Percentiles rank a stretch among this genome's conserved stretches.
phyloP scores from a whole-genome alignment of 805 yeast species.

The Kuraishia hungarica region DNA sequence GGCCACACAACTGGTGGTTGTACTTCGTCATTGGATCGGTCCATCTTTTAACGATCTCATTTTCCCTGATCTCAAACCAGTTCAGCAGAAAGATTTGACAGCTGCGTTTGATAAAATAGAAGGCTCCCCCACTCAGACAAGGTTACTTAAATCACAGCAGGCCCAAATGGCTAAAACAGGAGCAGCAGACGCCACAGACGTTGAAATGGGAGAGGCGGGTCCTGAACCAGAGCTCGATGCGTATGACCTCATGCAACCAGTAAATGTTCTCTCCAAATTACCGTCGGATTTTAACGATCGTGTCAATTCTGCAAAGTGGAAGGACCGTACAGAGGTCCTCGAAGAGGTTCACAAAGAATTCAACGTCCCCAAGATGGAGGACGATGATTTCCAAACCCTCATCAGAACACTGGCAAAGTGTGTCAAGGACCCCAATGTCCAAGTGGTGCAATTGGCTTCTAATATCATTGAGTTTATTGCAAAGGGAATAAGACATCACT shows the following conservation, averaged over 20 bases:
- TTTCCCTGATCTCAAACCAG: conserved; percentile 74
- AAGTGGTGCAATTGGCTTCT: conserved; percentile 76
- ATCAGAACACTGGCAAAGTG: conserved; percentile 58
- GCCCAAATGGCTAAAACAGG: conserved; percentile 25
- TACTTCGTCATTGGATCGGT: conserved; percentile 70
- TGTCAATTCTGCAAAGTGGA: conserved; percentile 70
- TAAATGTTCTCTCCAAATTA: conserved; percentile 53
- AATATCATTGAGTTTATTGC: conserved; percentile 54
- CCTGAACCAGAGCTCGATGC: conserved; percentile 42
- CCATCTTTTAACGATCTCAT: conserved; percentile 46
- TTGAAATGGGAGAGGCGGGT: conserved; percentile 13
- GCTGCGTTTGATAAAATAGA: conserved; percentile 49
- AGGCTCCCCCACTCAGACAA: conserved; percentile 37
- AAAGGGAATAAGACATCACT: conserved; percentile 51
- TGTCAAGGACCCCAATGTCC: conserved; percentile 82
- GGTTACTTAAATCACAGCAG: conserved; percentile 47
- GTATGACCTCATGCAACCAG: conserved; percentile 62
- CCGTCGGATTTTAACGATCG: conserved; percentile 54
- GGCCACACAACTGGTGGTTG: conserved; percentile 60
- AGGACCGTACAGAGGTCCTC: conserved; percentile 80
- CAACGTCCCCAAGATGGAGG: conserved; percentile 45
- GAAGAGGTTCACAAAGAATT: conserved; percentile 48
- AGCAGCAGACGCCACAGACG: conserved; percentile 29
- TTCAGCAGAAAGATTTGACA: conserved; percentile 79
- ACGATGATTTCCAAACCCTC: conserved; percentile 60